Base-by-base conservation (phyloP, 2,329 filamentous ascomycete species). In the Ceratocystis colombiana region DNA sequence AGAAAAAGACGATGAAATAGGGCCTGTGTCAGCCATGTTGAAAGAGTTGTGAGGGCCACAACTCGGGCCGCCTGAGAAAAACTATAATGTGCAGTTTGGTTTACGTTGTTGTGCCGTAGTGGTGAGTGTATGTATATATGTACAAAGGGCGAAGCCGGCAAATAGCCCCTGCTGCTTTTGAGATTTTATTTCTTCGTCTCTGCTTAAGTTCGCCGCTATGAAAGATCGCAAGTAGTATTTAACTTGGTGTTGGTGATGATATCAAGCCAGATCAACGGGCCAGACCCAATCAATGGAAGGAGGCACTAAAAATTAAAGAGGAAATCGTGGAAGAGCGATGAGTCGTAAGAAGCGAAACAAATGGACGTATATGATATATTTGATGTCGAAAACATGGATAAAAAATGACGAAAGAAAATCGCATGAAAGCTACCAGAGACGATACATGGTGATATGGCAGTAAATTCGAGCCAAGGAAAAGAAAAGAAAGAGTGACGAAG, bases 201-300 rank as follows among this genome's bases (percentile, higher is more conserved):
- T 55, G 37, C 20, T 46, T 6, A 55, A 25, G 30, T 44, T 22
- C 15, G 55, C 62, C 64, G 64, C 25, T 45, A 62, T 64, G 30
- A 3, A 25, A 59, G 55, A 55, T 41, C 20, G 8, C 22, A 25
- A 55, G 46, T 25, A n/a, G 57, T 64, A 69, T 68, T 63, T 69
- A 45, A 28, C 63, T 30, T 66, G 57, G 57, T 68, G 68, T 68
- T 69, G 70, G 69, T 68, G 72, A 71, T 71, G 71, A 70, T 68
- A 66, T 69, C 69, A 71, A 74, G 73, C 73, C 70, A 71, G 70
- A 75, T 74, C 67, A 69, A 71, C 74, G 71, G 72, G 71, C 77
- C 37, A 12, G 48, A 25, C 8, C 78, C 78, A 80, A 70, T 80
- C 78, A 79, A 80, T 79, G 79, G 53, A 78, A 77, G 71, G 69